Conservation (phyloP, 768 basidiomycete genomes). For the Russula sp. region DNA sequence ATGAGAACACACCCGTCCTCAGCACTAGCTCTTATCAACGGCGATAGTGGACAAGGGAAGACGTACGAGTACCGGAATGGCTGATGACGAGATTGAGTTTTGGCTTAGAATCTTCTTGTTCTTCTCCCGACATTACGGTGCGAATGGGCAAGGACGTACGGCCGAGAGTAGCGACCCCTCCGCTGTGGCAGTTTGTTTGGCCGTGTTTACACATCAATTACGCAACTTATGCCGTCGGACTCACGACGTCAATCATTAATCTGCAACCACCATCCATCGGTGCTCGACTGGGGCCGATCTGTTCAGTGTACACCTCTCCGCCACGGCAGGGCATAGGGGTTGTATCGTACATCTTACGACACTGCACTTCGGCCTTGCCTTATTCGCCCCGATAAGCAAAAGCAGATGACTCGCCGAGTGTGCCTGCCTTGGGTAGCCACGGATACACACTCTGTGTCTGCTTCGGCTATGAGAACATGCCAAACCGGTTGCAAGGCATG, state of each 20-base stretch:
- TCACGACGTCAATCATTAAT: too few relatives aligned
- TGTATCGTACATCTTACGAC: not conserved
- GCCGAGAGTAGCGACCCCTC: not conserved
- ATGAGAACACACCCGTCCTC: not conserved
- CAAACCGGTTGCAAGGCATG: not conserved
- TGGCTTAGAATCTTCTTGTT: constrained; percentile 24
- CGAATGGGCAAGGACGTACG: not conserved
- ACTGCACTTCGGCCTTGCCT: not conserved
- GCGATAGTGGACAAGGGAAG: not conserved
- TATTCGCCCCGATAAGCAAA: not conserved
- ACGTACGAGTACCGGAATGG: constrained; percentile 23
- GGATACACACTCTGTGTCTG: not conserved
- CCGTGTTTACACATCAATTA: not conserved
- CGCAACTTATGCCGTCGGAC: too few relatives aligned
- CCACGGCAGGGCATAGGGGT: not conserved
- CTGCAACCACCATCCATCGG: too few relatives aligned
- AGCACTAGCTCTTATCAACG: not conserved
- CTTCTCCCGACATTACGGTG: constrained; percentile 21
- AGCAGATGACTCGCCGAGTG: not conserved
- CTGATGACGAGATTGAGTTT: constrained; percentile 29
- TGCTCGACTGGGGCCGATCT: too few relatives aligned
- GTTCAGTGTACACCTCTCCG: not conserved
- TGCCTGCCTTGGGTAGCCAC: not conserved
- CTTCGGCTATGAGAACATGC: not conserved
- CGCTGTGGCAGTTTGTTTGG: not conserved